Conservation (phyloP, 768 basidiomycete species). For the Vishniacozyma victoriae region DNA sequence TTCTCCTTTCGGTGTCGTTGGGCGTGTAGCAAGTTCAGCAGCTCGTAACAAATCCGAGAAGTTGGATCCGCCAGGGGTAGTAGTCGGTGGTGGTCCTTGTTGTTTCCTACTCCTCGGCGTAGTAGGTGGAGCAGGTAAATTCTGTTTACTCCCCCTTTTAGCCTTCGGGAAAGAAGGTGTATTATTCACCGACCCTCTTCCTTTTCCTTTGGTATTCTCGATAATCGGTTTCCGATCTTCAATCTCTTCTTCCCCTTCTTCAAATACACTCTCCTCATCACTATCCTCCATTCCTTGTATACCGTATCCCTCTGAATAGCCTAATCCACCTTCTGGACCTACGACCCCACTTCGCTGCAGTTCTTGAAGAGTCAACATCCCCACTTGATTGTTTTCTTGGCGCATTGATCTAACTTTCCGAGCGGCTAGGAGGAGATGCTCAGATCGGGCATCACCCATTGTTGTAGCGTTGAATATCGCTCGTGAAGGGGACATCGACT, state of each 20-base stretch:
- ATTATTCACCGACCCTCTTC: slow-evolving; percentile 1
- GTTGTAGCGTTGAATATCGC: slow-evolving; percentile 4
- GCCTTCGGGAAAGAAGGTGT: slow-evolving; percentile 20
- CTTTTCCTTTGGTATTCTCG: slow-evolving; percentile 11
- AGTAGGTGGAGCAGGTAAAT: slow-evolving; percentile 16
- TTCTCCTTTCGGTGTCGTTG: slow-evolving; percentile 20
- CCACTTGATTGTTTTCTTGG: slow-evolving; percentile 13
- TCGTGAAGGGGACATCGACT: slow-evolving; percentile 16
- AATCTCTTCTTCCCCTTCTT: slow-evolving; percentile 18
- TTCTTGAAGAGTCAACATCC: slow-evolving; percentile 34
- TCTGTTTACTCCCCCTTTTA: slow-evolving; percentile 18
- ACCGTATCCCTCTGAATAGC: slow-evolving; percentile 39
- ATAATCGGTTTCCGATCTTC: slow-evolving; percentile 14
- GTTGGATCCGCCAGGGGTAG: slow-evolving; percentile 40
- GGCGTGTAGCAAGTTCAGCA: slow-evolving; percentile 36
- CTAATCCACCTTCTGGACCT: slow-evolving; percentile 40
- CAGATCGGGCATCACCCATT: slow-evolving; percentile 40
- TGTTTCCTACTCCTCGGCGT: slow-evolving; percentile 13
- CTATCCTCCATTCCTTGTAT: slow-evolving; percentile 19
- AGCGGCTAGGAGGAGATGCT: slow-evolving; percentile 39
- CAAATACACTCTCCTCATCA: slow-evolving; percentile 12
- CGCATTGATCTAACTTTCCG: slow-evolving; percentile 28
- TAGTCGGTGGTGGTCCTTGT: slow-evolving; percentile 8
- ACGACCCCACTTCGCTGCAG: slow-evolving; percentile 29
- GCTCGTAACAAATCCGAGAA: slow-evolving; percentile 37